These are phyloP conservation scores for Mesotaenium endlicherianum DNA, from an alignment of 139 green algal species.

Conservation along the genomic window DNA sequence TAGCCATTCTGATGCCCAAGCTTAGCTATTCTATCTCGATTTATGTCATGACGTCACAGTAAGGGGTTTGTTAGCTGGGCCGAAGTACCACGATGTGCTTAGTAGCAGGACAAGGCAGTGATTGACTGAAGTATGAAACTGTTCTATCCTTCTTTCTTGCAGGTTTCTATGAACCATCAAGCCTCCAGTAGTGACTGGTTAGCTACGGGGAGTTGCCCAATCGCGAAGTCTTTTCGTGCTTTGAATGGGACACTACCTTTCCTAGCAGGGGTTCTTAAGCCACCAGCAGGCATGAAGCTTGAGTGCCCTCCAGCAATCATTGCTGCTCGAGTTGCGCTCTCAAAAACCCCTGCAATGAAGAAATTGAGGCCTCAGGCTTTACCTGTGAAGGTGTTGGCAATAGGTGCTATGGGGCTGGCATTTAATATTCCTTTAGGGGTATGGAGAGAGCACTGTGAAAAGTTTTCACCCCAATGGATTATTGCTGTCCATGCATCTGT, in stretches of 20 bases:
- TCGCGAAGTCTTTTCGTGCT: conserved; percentile 34
- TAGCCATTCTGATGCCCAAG: too few species aligned
- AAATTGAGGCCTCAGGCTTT: conserved; percentile 68
- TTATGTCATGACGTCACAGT: too few species aligned
- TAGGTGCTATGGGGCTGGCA: conserved; percentile 58
- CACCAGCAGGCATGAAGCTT: conserved; percentile 54
- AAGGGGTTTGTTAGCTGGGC: too few species aligned
- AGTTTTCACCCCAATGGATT: conserved; percentile 84
- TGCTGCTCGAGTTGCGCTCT: conserved; percentile 67
- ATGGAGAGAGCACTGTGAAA: conserved; percentile 75
- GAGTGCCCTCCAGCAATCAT: conserved; percentile 74
- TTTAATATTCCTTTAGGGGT: conserved; percentile 81
- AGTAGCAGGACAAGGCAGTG: not conserved
- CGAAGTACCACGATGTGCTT: too few species aligned
- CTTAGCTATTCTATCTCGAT: too few species aligned
- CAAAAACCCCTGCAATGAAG: conserved; percentile 63
- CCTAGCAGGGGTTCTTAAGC: not conserved
- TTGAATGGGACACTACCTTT: conserved; percentile 14
- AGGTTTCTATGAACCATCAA: conserved; percentile 5
- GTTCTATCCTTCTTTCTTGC: too few species aligned
- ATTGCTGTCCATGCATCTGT: conserved; percentile 83
- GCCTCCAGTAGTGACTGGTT: conserved; percentile 39
- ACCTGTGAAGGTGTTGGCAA: conserved; percentile 31
- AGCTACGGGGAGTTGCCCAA: conserved; percentile 31
- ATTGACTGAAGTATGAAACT: not conserved